A percentile compares a stretch with the other conserved stretches of the same genome.
Conservation (phyloP, 192 early-diverging fungal genomes). For the Coemansia biformis region DNA sequence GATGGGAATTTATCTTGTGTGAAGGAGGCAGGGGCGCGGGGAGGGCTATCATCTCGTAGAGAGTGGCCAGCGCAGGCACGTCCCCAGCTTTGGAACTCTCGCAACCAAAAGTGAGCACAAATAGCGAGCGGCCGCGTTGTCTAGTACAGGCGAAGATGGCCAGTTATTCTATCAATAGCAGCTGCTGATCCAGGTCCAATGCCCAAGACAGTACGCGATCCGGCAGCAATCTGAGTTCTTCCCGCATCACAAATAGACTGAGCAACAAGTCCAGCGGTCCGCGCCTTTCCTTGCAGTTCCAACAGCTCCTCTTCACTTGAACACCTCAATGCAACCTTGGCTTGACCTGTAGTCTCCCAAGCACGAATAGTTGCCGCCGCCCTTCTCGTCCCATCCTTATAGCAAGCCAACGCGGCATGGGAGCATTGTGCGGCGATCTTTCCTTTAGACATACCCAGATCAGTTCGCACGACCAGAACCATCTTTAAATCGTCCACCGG, state of each 20-base stretch:
- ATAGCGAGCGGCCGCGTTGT: no score
- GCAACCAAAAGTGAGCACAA: no score
- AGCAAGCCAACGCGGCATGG: conserved; percentile 85
- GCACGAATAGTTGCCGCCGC: conserved; percentile 44
- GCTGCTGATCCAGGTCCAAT: conserved; percentile 77
- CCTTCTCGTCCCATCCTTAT: conserved; percentile 54
- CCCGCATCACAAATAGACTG: conserved; percentile 86
- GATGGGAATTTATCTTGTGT: no score
- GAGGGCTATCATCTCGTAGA: no score
- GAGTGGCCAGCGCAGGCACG: no score
- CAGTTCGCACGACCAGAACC: conserved; percentile 80
- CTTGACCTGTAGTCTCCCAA: conserved; percentile 80
- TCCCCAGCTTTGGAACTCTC: no score
- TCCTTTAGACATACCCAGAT: conserved; percentile 91
- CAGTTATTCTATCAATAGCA: conserved; percentile 50
- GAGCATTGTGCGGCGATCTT: conserved; percentile 94
- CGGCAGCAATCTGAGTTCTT: conserved; percentile 67
- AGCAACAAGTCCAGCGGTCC: conserved; percentile 21
- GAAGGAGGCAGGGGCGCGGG: no score
- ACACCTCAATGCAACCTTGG: conserved; percentile 82
- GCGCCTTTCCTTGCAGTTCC: conserved; percentile 22
- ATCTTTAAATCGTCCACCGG: conserved; percentile 36
- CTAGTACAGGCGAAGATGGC: conserved; percentile 55
- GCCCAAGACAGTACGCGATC: conserved; percentile 85
- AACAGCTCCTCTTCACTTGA: conserved; percentile 66